Percentiles rank a stretch among this genome's conserved stretches.
Conservation (phyloP, 2,329 filamentous ascomycete species). For the Penicillium paneum region DNA sequence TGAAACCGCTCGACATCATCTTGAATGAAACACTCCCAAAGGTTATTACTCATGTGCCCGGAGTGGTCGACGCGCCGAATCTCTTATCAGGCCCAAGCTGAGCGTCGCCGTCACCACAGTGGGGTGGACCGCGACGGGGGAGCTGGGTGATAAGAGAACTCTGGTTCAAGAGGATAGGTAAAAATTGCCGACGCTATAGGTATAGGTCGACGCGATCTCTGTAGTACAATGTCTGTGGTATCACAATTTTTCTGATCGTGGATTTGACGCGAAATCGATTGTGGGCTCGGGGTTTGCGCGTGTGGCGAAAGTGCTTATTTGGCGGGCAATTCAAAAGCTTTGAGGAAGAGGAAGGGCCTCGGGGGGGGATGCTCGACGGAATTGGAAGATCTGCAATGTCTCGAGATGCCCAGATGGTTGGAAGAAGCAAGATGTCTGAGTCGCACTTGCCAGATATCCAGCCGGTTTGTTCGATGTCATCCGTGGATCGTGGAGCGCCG, state of each 20-base stretch:
- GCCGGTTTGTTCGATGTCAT: slow-evolving; percentile 11
- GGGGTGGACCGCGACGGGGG: slow-evolving; percentile 75
- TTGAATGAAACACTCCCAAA: slow-evolving; percentile 96
- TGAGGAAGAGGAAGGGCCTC: background rate
- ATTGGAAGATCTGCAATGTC: background rate
- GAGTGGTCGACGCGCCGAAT: slow-evolving; percentile 33
- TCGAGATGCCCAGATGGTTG: background rate
- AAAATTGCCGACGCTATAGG: slow-evolving; percentile 7
- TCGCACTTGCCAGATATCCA: slow-evolving; percentile 1
- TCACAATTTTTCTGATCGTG: background rate
- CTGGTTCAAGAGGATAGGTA: slow-evolving; percentile 13
- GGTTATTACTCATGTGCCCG: slow-evolving; percentile 85
- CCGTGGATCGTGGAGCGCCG: slow-evolving; percentile 17
- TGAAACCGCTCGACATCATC: slow-evolving; percentile 96
- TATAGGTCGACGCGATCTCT: slow-evolving; percentile 16
- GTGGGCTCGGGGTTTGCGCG: slow-evolving; percentile 17
- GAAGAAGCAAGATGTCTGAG: background rate
- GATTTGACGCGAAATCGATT: slow-evolving; percentile 14
- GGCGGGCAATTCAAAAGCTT: background rate
- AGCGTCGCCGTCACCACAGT: slow-evolving; percentile 93
- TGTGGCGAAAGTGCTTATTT: slow-evolving; percentile 17
- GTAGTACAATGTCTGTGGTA: background rate
- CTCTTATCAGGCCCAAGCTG: slow-evolving; percentile 55
- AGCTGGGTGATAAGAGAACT: slow-evolving; percentile 37
- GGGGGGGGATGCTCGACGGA: background rate